Conservation (phyloP, 441 rosid genomes). For the Populus hybrid region DNA sequence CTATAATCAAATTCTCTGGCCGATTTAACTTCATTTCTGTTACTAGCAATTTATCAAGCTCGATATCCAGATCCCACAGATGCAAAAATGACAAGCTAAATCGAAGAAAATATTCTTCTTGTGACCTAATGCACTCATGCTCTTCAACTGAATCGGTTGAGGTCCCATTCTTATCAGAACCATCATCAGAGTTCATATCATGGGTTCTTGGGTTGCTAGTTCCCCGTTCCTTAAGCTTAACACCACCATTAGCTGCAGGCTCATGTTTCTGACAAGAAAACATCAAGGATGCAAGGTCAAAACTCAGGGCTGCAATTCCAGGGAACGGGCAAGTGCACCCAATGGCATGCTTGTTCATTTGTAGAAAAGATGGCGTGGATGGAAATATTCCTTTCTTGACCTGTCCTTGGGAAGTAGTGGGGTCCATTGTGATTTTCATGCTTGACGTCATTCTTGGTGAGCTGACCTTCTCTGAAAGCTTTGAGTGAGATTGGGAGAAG, state of each 20-base stretch:
- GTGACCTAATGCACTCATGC: conserved; percentile 43
- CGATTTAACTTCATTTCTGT: conserved; percentile 71
- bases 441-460: conserved; percentile 9
- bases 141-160: conserved; percentile 33
- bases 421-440: conserved; percentile 29
- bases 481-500: conserved; percentile 39
- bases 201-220: conserved; percentile 31
- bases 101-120: conserved; percentile 65
- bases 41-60: conserved; percentile 72
- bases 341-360: conserved; percentile 57
- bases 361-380: conserved; percentile 24
- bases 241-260: conserved; percentile 20
- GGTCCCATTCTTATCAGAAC: conserved; percentile 29
- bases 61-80: conserved; percentile 67
- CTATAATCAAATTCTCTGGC: conserved; percentile 68
- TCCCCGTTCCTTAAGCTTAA: conserved; percentile 34
- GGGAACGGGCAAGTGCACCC: conserved; percentile 84
- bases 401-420: conserved; percentile 38
- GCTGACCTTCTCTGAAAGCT: conserved; percentile 37
- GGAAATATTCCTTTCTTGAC: conserved; percentile 30
- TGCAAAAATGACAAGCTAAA: conserved; percentile 90
- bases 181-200: conserved; percentile 23
- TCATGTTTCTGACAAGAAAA: conserved; percentile 43
- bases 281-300: conserved; percentile 74
- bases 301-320: conserved; percentile 73